Percentiles rank a stretch among this genome's conserved stretches.
These are phyloP conservation scores for Malus hybrid DNA, from an alignment of 331 rosid species.

Conservation along the genomic window DNA sequence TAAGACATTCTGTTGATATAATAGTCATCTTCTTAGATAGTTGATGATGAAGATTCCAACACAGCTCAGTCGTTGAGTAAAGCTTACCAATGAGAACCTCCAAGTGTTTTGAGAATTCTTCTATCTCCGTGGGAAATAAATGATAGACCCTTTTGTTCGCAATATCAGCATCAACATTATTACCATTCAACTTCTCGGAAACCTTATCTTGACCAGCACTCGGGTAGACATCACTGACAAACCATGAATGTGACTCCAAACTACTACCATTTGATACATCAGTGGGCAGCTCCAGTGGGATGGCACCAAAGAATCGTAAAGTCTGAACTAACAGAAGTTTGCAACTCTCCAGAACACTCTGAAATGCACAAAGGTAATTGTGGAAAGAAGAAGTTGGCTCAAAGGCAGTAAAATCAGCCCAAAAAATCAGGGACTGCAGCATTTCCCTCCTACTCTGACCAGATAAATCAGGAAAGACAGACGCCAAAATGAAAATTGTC, in stretches of 20 bases:
- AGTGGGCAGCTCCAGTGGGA: constrained; percentile 41
- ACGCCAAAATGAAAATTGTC: constrained; percentile 78
- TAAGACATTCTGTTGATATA: constrained; percentile 54
- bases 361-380: constrained; percentile 78
- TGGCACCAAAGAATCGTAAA: constrained; percentile 42
- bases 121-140: constrained; percentile 52
- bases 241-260: constrained; percentile 42
- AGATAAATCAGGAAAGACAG: constrained; percentile 72
- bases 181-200: constrained; percentile 30
- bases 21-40: constrained; percentile 61
- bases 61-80: constrained; percentile 52
- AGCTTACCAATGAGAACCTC: constrained; percentile 60
- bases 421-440: constrained; percentile 48
- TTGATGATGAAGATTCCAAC: constrained; percentile 87
- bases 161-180: constrained; percentile 14
- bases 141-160: constrained; percentile 18
- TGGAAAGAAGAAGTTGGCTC: constrained; percentile 66
- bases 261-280: constrained; percentile 31
- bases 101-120: constrained; percentile 50
- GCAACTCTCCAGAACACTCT: constrained; percentile 66
- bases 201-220: constrained; percentile 23
- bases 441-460: constrained; percentile 57
- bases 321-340: constrained; percentile 47
- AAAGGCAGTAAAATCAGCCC: constrained; percentile 60
- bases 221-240: constrained; percentile 46